Evolutionary conservation across 2,329 filamentous ascomycete species (phyloP).

Genomic region (Polychaeton citri): DNA sequence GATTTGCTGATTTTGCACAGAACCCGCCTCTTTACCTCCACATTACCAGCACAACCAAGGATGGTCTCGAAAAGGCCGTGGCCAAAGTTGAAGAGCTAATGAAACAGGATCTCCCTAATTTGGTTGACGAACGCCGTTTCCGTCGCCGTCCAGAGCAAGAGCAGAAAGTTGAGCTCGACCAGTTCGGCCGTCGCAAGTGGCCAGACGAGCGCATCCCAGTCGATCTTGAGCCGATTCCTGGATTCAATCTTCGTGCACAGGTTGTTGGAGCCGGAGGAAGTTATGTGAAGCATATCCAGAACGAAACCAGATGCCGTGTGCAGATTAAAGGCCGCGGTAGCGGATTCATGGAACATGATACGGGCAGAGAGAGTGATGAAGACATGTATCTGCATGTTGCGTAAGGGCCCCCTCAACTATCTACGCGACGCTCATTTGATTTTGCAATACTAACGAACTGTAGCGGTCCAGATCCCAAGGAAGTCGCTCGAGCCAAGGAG

Average conservation of each 20-base stretch:
- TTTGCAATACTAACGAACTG: too few relatives aligned
- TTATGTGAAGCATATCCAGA: slow-evolving; percentile 96
- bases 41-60: slow-evolving; percentile 82
- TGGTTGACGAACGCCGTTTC: slow-evolving; percentile 90
- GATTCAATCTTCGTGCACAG: slow-evolving; percentile 91
- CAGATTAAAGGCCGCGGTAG: slow-evolving; percentile 97
- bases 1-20: slow-evolving; percentile 31
- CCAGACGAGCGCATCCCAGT: slow-evolving; percentile 92
- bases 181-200: slow-evolving; percentile 94
- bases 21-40: slow-evolving; percentile 91
- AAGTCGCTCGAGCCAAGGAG: slow-evolving; percentile 76
- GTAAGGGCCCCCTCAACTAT: too few relatives aligned
- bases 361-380: slow-evolving; percentile 84
- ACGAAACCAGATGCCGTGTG: slow-evolving; percentile 86
- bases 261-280: slow-evolving; percentile 89
- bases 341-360: slow-evolving; percentile 80
- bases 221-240: slow-evolving; percentile 75
- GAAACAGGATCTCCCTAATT: slow-evolving; percentile 85
- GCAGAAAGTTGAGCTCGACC: slow-evolving; percentile 65
- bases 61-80: slow-evolving; percentile 81
- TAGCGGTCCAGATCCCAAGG: slow-evolving; percentile 73
- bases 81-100: slow-evolving; percentile 86
- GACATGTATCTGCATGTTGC: slow-evolving; percentile 95
- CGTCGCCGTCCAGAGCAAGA: slow-evolving; percentile 52
- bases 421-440: too few relatives aligned